Percentiles rank a stretch among this genome's conserved stretches.
Evolutionary conservation across 2,329 filamentous ascomycete species (phyloP).

Genomic region (Claviceps sp.): DNA sequence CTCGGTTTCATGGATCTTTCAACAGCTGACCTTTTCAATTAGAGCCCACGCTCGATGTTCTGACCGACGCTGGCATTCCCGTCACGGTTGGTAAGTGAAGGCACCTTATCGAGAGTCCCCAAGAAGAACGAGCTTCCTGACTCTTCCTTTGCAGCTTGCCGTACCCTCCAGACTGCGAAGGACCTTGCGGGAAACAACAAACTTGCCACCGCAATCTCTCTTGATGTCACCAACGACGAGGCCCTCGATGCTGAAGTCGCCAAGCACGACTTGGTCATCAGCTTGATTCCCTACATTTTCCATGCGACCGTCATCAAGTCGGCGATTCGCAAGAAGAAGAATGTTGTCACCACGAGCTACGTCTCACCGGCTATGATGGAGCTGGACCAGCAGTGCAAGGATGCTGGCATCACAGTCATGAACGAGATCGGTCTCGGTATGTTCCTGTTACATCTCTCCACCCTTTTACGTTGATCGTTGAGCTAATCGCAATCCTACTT

Average conservation of each 20-base stretch:
- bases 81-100: slow-evolving; percentile 46
- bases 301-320: slow-evolving; percentile 85
- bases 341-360: slow-evolving; percentile 92
- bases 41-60: slow-evolving; percentile 49
- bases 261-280: slow-evolving; percentile 68
- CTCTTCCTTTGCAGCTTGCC: slow-evolving; percentile 46
- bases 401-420: slow-evolving; percentile 90
- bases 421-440: slow-evolving; percentile 72
- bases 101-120: not conserved
- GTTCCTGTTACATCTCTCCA: not conserved
- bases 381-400: slow-evolving; percentile 70
- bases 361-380: slow-evolving; percentile 87
- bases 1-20: not conserved
- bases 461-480: not conserved
- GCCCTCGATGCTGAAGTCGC: slow-evolving; percentile 71
- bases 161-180: slow-evolving; percentile 66
- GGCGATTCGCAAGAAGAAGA: slow-evolving; percentile 84
- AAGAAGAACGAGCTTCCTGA: not conserved
- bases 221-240: slow-evolving; percentile 66
- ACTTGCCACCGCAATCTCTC: slow-evolving; percentile 61
- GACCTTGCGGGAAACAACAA: slow-evolving; percentile 59
- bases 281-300: slow-evolving; percentile 82
- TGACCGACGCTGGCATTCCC: slow-evolving; percentile 43
- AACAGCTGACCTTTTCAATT: not conserved
- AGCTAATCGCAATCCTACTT: not conserved